These are phyloP conservation scores for Cutaneotrichosporon sp. DNA, from an alignment of 1,284 basidiomycete species.

Conservation along the genomic window DNA sequence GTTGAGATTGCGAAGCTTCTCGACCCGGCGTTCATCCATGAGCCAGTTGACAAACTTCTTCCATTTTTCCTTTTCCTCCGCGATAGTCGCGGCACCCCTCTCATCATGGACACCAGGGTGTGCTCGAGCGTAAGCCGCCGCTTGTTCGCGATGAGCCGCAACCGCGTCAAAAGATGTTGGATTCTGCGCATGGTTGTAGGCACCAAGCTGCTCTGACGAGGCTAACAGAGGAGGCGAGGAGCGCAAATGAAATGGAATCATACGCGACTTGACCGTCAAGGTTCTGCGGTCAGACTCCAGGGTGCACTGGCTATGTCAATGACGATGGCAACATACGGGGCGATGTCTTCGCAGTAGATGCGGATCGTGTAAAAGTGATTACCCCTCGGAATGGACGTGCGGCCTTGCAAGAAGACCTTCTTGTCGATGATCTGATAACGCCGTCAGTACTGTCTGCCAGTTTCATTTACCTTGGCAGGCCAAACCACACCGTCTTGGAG, in stretches of 20 bases:
- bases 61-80: slow-evolving; percentile 39
- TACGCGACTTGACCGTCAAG: slow-evolving; percentile 39
- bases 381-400: slow-evolving; percentile 34
- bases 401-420: slow-evolving; percentile 38
- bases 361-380: slow-evolving; percentile 42
- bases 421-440: slow-evolving; percentile 39
- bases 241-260: slow-evolving; percentile 34
- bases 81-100: slow-evolving; percentile 8
- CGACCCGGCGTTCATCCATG: slow-evolving; percentile 40
- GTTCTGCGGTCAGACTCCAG: slow-evolving; percentile 16
- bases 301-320: too few species aligned
- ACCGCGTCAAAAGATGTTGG: slow-evolving; percentile 34
- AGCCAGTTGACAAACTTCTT: slow-evolving; percentile 44
- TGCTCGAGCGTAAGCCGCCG: slow-evolving; percentile 32
- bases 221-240: slow-evolving; percentile 37
- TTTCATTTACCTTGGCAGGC: slow-evolving; percentile 35
- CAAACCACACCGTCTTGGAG: slow-evolving; percentile 25
- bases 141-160: slow-evolving; percentile 30
- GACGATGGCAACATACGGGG: slow-evolving; percentile 23
- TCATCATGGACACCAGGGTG: slow-evolving; percentile 34
- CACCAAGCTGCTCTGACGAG: slow-evolving; percentile 27
- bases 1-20: slow-evolving; percentile 35
- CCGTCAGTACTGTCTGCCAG: neutral
- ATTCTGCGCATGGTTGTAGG: slow-evolving; percentile 39
- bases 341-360: slow-evolving; percentile 32